Percentiles rank a stretch among this genome's conserved stretches.
These are phyloP conservation scores for Podospora pseudoanserina DNA, from an alignment of 495 filamentous ascomycete species.

Conservation along the genomic window DNA sequence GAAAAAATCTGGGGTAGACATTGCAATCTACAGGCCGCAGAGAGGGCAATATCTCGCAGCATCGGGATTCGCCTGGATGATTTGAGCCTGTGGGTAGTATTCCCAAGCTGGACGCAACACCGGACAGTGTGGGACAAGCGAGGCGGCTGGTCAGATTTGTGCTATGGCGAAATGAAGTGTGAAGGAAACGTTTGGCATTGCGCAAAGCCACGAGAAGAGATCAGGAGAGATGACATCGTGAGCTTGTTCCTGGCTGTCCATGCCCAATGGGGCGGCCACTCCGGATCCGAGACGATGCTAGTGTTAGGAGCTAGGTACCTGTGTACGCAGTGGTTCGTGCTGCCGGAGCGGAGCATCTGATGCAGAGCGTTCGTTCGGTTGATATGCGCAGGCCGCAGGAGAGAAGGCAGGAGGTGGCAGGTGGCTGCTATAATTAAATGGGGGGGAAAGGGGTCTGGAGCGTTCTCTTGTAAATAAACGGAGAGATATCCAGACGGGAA, in stretches of 20 bases:
- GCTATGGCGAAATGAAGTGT: conserved; percentile 7
- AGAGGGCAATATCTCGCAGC: conserved; percentile 10
- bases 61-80: conserved; percentile 14
- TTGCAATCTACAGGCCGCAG: conserved; percentile 14
- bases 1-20: conserved; percentile 1
- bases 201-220: not conserved
- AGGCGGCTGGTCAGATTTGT: conserved; percentile 7
- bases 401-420: not conserved
- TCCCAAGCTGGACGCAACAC: conserved; percentile 7
- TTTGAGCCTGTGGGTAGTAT: conserved; percentile 15
- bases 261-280: not conserved
- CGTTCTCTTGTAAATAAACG: not conserved
- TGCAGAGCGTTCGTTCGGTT: not conserved
- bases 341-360: not conserved
- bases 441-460: not conserved
- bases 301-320: not conserved
- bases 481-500: too few relatives aligned
- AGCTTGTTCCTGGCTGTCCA: not conserved
- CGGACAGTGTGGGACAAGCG: not conserved
- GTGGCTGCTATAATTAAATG: not conserved
- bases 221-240: not conserved
- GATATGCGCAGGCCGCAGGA: not conserved
- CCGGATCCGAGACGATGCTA: not conserved
- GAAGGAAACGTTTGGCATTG: not conserved
- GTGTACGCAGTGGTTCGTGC: not conserved